Conservation (phyloP, 1,139 yeast species). For the Blastobotrys elegans region DNA sequence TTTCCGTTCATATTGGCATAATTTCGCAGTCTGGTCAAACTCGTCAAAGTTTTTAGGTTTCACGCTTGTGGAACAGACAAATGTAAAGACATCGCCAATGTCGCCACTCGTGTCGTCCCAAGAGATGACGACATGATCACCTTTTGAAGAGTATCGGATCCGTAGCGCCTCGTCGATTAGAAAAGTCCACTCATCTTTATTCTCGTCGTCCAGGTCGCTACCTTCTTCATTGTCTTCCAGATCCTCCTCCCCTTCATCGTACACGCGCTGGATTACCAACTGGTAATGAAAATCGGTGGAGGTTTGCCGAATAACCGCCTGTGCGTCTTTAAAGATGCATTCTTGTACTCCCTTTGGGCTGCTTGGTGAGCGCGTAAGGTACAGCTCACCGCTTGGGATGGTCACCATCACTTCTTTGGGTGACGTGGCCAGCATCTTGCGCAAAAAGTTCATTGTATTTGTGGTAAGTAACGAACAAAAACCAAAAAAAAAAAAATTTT, state of each 20-base stretch:
- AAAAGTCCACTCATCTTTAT: conserved; percentile 62
- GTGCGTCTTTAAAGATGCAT: conserved; percentile 75
- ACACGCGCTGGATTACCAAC: conserved; percentile 63
- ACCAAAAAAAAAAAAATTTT: background rate
- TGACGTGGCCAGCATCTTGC: conserved; percentile 59
- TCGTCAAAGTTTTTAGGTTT: conserved; percentile 52
- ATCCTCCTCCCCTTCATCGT: conserved; percentile 59
- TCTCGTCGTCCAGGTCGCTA: conserved; percentile 45
- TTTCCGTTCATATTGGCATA: conserved; percentile 74
- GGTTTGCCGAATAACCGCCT: conserved; percentile 65
- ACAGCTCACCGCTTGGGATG: conserved; percentile 77
- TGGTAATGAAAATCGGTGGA: conserved; percentile 64
- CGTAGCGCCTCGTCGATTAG: conserved; percentile 58
- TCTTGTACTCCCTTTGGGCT: conserved; percentile 87
- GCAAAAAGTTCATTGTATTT: conserved; percentile 67
- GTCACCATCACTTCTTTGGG: conserved; percentile 64
- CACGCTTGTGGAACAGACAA: conserved; percentile 63
- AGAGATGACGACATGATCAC: conserved; percentile 50
- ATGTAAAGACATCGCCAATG: conserved; percentile 80
- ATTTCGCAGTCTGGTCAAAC: conserved; percentile 59
- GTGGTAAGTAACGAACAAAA: background rate
- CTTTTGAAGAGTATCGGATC: conserved; percentile 43
- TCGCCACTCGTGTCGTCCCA: conserved; percentile 88
- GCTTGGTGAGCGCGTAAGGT: conserved; percentile 62
- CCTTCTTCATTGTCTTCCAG: conserved; percentile 54